Percentiles rank a stretch among this genome's conserved stretches.
phyloP scores from a whole-genome alignment of 2,329 filamentous ascomycete species.

The Westerdykella ornata region DNA sequence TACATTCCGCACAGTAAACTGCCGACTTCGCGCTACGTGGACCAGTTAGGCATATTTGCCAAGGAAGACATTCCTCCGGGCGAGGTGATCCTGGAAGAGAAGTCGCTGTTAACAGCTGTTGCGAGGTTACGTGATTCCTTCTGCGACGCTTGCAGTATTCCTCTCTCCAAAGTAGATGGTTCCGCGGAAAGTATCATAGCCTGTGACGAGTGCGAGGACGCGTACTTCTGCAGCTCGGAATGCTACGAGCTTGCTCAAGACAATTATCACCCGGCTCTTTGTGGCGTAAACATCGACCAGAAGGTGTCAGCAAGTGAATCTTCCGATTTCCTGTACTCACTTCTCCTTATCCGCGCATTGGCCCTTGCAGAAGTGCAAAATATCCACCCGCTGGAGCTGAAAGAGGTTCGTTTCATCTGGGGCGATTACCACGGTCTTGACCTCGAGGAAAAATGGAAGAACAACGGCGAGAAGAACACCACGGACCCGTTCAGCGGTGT shows the following conservation, averaged over 20 bases:
- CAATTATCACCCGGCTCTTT: slow-evolving; percentile 54
- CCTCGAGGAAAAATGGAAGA: slow-evolving; percentile 17
- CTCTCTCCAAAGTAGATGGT: slow-evolving; percentile 1
- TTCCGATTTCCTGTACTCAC: slow-evolving; percentile 54
- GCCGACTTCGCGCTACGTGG: slow-evolving; percentile 50
- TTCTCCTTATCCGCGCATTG: slow-evolving; percentile 53
- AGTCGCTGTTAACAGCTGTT: slow-evolving; percentile 80
- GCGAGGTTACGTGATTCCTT: slow-evolving; percentile 79
- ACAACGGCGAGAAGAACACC: slow-evolving; percentile 9
- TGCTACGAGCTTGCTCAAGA: slow-evolving; percentile 52
- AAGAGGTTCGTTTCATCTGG: slow-evolving; percentile 59
- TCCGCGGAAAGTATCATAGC: slow-evolving; percentile 30
- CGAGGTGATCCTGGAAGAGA: slow-evolving; percentile 71
- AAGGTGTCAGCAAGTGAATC: slow-evolving; percentile 53
- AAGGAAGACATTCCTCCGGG: slow-evolving; percentile 70
- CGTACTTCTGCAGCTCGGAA: slow-evolving; percentile 53
- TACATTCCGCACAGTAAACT: slow-evolving; percentile 5
- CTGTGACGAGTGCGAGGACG: slow-evolving; percentile 52
- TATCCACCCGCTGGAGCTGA: slow-evolving; percentile 53
- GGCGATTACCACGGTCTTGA: slow-evolving; percentile 49
- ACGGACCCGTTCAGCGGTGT: slow-evolving; percentile 21
- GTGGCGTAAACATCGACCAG: slow-evolving; percentile 51
- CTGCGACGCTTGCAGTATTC: slow-evolving; percentile 76
- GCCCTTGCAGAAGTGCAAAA: slow-evolving; percentile 57
- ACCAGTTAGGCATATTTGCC: slow-evolving; percentile 86